These are phyloP conservation scores for Salix suchowensis DNA, from an alignment of 345 rosid species.

Conservation along the genomic window DNA sequence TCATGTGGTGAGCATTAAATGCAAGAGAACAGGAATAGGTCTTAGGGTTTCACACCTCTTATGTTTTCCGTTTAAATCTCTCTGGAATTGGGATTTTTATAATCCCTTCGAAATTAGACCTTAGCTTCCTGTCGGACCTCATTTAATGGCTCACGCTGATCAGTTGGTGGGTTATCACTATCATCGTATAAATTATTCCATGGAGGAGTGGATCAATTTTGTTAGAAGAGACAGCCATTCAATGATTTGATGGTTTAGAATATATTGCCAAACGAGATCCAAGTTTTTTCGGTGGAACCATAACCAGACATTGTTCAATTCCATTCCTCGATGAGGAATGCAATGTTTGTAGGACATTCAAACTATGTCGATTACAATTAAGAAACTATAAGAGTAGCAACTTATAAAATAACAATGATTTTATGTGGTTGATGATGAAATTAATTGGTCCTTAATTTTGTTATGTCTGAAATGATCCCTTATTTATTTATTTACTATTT, in stretches of 20 bases:
- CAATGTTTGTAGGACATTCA: neutral
- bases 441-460: too few relatives aligned
- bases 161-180: conserved; percentile 7
- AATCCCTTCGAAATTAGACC: conserved; percentile 16
- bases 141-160: conserved; percentile 25
- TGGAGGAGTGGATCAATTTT: neutral
- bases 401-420: neutral
- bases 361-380: neutral
- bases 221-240: neutral
- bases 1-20: conserved; percentile 66
- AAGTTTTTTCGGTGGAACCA: neutral
- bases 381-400: neutral
- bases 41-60: conserved; percentile 36
- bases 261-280: neutral
- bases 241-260: neutral
- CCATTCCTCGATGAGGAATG: neutral
- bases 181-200: neutral
- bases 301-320: neutral
- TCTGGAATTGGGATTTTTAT: conserved; percentile 32
- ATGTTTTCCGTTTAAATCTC: conserved; percentile 28
- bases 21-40: conserved; percentile 37
- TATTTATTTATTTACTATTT: too few relatives aligned
- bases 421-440: neutral
- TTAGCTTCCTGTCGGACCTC: conserved; percentile 56
- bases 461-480: too few relatives aligned